phyloP scores from a whole-genome alignment of 768 basidiomycete species.

The Tricholomella constricta region DNA sequence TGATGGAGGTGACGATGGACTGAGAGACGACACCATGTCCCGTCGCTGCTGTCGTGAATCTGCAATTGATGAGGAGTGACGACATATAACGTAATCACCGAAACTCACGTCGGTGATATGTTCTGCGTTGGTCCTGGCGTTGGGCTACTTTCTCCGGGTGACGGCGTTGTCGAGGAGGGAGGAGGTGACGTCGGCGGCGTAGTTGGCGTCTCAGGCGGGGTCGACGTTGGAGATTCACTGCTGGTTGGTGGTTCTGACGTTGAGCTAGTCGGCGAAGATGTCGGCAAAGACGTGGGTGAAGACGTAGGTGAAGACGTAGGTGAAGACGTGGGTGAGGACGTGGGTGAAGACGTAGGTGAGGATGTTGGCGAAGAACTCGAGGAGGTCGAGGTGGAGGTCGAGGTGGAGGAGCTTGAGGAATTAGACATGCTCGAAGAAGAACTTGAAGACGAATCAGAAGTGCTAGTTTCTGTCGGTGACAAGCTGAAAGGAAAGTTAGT shows the following conservation, averaged over 20 bases:
- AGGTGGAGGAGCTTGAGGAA: slow-evolving; percentile 17
- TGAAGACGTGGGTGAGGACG: slow-evolving; percentile 22
- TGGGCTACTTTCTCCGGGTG: slow-evolving; percentile 23
- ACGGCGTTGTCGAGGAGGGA: slow-evolving; percentile 20
- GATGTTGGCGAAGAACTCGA: slow-evolving; percentile 23
- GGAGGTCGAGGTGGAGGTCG: slow-evolving; percentile 14
- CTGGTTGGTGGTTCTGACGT: slow-evolving; percentile 5
- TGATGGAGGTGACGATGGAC: slow-evolving; percentile 54
- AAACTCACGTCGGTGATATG: slow-evolving; percentile 14
- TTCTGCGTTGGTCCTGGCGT: slow-evolving; percentile 16
- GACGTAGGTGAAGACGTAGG: slow-evolving; percentile 24
- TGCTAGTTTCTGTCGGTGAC: slow-evolving; percentile 3
- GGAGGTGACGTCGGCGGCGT: slow-evolving; percentile 14
- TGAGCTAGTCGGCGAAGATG: slow-evolving; percentile 15
- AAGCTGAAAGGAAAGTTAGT: background rate
- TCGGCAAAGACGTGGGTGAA: slow-evolving; percentile 23
- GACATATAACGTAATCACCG: slow-evolving; percentile 16
- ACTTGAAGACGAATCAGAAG: slow-evolving; percentile 3
- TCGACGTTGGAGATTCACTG: slow-evolving; percentile 7
- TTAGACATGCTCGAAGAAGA: slow-evolving; percentile 19
- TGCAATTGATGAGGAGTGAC: slow-evolving; percentile 2
- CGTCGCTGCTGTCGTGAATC: background rate
- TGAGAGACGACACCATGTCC: slow-evolving; percentile 1
- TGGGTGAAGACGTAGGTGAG: slow-evolving; percentile 17
- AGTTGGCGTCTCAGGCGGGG: slow-evolving; percentile 15